A percentile compares a stretch with the other conserved stretches of the same genome.
Conservation (phyloP, 495 filamentous ascomycete genomes). For the Ascodesmis nigricans region DNA sequence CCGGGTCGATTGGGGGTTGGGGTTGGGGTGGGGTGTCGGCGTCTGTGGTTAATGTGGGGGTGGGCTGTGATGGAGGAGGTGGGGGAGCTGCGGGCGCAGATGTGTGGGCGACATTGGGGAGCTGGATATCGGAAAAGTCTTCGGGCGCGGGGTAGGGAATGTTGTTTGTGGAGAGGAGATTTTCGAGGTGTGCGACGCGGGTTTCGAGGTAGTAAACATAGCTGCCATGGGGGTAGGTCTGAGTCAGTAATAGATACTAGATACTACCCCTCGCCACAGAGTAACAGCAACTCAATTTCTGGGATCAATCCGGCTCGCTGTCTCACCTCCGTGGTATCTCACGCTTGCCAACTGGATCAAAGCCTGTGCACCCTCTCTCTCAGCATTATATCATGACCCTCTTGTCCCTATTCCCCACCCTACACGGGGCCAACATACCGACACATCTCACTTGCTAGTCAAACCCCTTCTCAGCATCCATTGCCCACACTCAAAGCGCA, state of each 20-base stretch:
- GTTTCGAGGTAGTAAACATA: slow-evolving; percentile 91
- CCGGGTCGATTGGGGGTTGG: slow-evolving; percentile 15
- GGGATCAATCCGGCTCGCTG: neutral
- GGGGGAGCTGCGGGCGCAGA: too few species aligned
- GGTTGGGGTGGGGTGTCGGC: slow-evolving; percentile 20
- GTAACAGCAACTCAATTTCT: neutral
- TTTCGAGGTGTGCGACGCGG: slow-evolving; percentile 61
- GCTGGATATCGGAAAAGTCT: slow-evolving; percentile 45
- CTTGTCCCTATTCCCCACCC: slow-evolving; percentile 2
- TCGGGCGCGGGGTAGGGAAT: slow-evolving; percentile 53
- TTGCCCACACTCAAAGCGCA: neutral
- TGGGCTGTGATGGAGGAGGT: slow-evolving; percentile 13
- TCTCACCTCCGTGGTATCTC: slow-evolving; percentile 65
- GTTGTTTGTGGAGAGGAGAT: slow-evolving; percentile 43
- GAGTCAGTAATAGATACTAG: slow-evolving; percentile 13
- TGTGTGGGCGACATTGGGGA: too few species aligned
- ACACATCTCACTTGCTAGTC: slow-evolving; percentile 6
- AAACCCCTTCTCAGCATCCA: slow-evolving; percentile 1
- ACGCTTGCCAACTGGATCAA: slow-evolving; percentile 85
- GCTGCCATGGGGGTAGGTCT: too few species aligned
- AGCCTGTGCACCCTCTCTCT: slow-evolving; percentile 70
- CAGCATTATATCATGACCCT: slow-evolving; percentile 1
- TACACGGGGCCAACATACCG: slow-evolving; percentile 1
- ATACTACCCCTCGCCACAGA: slow-evolving; percentile 1
- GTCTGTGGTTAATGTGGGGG: slow-evolving; percentile 26